Evolutionary conservation across 441 rosid species (phyloP).

Genomic region (Mallotus japonicus): DNA sequence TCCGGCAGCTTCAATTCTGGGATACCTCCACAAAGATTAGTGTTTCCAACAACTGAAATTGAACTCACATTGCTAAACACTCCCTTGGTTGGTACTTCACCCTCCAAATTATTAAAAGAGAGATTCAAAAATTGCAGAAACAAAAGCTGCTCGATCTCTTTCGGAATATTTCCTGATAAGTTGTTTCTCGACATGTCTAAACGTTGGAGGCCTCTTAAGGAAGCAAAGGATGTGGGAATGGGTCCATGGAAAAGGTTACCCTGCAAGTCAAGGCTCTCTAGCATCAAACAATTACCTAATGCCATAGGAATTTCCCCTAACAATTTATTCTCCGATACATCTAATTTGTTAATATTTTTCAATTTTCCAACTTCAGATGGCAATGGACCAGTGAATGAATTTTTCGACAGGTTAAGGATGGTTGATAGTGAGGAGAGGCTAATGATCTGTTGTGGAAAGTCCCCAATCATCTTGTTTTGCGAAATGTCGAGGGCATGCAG

Average conservation of each 20-base stretch:
- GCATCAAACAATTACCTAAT: slow-evolving; percentile 16
- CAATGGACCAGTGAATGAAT: slow-evolving; percentile 1
- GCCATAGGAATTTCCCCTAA: slow-evolving; percentile 21
- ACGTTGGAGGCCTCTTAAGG: slow-evolving; percentile 12
- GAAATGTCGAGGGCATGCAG: not conserved
- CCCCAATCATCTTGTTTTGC: slow-evolving; percentile 13
- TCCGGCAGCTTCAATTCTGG: slow-evolving; percentile 11
- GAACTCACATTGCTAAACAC: slow-evolving; percentile 6
- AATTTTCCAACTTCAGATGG: not conserved
- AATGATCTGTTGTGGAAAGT: not conserved
- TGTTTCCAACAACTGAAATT: slow-evolving; percentile 12
- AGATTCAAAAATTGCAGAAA: slow-evolving; percentile 13
- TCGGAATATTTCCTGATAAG: slow-evolving; percentile 18
- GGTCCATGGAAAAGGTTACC: slow-evolving; percentile 24
- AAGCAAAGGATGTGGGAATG: slow-evolving; percentile 23
- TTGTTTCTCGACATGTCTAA: slow-evolving; percentile 32
- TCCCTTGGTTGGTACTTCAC: slow-evolving; percentile 7
- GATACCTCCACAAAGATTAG: slow-evolving; percentile 25
- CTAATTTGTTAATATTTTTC: not conserved
- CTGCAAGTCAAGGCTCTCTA: not conserved
- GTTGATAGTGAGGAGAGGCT: not conserved
- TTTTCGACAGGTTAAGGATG: slow-evolving; percentile 16
- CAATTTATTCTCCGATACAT: slow-evolving; percentile 2
- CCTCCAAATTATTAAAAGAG: slow-evolving; percentile 17
- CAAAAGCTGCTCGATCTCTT: not conserved